Evolutionary conservation across 2,329 filamentous ascomycete species (phyloP), one percentile per base, ranked within the genome.

Genomic region (Didymella lethalis): DNA sequence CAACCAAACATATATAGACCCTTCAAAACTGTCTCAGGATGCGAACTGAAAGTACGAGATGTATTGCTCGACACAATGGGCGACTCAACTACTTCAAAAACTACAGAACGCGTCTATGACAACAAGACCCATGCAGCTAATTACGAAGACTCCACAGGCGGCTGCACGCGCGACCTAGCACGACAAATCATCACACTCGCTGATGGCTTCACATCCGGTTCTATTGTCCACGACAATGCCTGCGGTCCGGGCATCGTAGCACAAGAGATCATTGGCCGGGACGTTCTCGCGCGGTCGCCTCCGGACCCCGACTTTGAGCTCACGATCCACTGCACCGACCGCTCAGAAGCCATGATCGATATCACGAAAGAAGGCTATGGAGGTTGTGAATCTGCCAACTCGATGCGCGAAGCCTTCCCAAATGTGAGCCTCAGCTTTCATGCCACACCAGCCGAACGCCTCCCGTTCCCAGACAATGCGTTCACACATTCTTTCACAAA

Each of bases 401-500:
- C 20, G 3, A 40, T 31, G 25, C 47, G 25, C 7, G 29, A 26
- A 7, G 25, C 40, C 2, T 56, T 56, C 10, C 47, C 47, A 2
- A 18, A 26, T 12, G 29, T 56, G 7, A 38, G 25, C 10, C 11
- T 49, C 20, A 12, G 38, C 2, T 49, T 49, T 12, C 12, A 10
- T 11, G 12, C 8, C n/a, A 36, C 29, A 28, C 23, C 40, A 4
- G 29, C 56, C 8, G 63, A 69, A n/a, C 44, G 47, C 4, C 50
- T 71, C 4, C n/a, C 40, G 1, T 63, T 70, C 31, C 48, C 65
- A 0, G 73, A 77, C 46, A 62, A 67, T 2, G 58, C 54, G 3
- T 80, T 80, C 57, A 74, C 71, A 0, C 74, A 78, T 59, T 70
- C 66, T 5, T 65, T 80, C 57, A 80, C 76, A 3, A 79, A n/a